phyloP scores from a whole-genome alignment of 495 filamentous ascomycete species.

The Cenococcum geophilum region DNA sequence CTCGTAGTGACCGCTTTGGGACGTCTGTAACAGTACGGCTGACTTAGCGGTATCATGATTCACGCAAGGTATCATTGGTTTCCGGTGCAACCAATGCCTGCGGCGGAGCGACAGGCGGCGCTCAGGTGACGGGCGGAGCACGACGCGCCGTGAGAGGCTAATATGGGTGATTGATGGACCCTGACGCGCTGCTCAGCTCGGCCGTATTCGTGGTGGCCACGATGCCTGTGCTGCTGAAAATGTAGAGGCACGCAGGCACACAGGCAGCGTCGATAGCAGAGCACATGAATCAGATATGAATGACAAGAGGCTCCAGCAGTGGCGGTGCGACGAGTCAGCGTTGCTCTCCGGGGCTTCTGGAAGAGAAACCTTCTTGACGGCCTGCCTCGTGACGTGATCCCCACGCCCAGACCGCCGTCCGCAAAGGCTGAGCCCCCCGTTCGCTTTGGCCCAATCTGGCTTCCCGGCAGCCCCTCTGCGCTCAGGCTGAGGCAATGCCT shows the following conservation, averaged over 20 bases:
- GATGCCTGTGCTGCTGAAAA: not conserved
- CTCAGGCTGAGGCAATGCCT: not conserved
- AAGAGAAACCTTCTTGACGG: slow-evolving; percentile 6
- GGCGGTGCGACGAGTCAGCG: slow-evolving; percentile 18
- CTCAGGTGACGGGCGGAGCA: slow-evolving; percentile 4
- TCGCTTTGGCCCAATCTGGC: slow-evolving; percentile 5
- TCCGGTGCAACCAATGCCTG: slow-evolving; percentile 7
- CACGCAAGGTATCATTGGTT: not conserved
- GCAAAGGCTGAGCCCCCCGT: slow-evolving; percentile 9
- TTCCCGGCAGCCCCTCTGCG: not conserved
- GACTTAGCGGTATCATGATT: slow-evolving; percentile 14
- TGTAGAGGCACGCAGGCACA: not conserved
- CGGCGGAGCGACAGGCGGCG: not conserved
- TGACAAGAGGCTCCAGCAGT: not conserved
- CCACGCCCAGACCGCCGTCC: slow-evolving; percentile 21
- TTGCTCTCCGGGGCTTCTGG: slow-evolving; percentile 23
- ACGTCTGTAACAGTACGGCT: slow-evolving; percentile 13
- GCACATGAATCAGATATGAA: not conserved
- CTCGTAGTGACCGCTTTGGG: not conserved
- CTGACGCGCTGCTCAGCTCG: not conserved
- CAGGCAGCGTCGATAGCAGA: too few species aligned
- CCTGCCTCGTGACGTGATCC: slow-evolving; percentile 13
- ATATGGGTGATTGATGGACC: too few species aligned
- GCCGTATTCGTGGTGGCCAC: not conserved
- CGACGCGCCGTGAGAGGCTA: not conserved